phyloP scores from a whole-genome alignment of 495 filamentous ascomycete genomes.

The Friedmanniomyces endolithicus region DNA sequence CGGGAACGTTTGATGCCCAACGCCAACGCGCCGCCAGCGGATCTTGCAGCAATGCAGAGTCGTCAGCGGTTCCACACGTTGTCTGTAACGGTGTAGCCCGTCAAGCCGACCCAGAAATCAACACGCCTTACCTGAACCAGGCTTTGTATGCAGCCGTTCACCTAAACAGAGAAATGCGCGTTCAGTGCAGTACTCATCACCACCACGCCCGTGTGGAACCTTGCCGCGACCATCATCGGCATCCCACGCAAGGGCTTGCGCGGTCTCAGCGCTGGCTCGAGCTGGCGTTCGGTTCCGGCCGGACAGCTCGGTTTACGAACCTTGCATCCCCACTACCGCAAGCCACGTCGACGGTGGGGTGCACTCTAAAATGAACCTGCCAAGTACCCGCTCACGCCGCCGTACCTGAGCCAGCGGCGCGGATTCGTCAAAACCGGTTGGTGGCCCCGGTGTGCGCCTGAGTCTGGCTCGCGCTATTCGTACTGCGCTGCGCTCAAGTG shows the following conservation, averaged over 20 bases:
- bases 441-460: neutral
- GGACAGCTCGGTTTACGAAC: neutral
- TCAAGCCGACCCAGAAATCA: neutral
- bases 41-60: neutral
- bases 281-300: neutral
- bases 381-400: neutral
- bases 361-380: neutral
- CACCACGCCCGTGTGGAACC: too few relatives aligned
- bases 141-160: neutral
- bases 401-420: slow-evolving; percentile 1
- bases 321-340: neutral
- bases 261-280: neutral
- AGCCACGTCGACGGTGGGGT: slow-evolving; percentile 1
- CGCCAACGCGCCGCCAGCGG: neutral
- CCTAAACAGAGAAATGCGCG: neutral
- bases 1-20: neutral
- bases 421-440: neutral
- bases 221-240: too few relatives aligned
- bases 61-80: too few relatives aligned
- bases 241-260: too few relatives aligned
- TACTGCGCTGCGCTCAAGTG: too few relatives aligned
- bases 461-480: too few relatives aligned
- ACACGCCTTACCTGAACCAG: neutral
- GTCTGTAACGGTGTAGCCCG: neutral
- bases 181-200: too few relatives aligned